Base-by-base conservation (phyloP, 495 filamentous ascomycete species). In the Endocarpon pusillum region DNA sequence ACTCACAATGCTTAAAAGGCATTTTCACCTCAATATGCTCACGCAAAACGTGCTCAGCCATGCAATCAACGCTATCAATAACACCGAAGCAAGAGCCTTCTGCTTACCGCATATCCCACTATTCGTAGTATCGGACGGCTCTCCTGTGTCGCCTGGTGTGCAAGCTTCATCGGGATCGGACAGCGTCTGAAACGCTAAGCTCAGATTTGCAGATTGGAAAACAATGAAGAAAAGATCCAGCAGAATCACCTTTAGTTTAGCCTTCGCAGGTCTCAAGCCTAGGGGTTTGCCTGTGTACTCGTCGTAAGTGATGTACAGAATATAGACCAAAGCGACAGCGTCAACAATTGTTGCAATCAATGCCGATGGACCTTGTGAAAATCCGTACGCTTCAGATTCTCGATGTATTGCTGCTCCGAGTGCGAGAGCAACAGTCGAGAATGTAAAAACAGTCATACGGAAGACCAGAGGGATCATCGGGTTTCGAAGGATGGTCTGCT, bases 171-270 rank as follows among this genome's bases (percentile, higher is more conserved):
- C 66, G 31, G 75, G 68, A 51, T 84, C 82, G 6, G 68, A 73
- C 31, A 94, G 55, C 7, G 81, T 73, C 49, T 79, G 76, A 49
- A 96, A 94, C 7, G 91, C 85, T 45, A 97, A 55, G 32, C 80
- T 78, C 24, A 93, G 57, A 54, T 94, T 94, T 27, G 85, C 81
- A 1, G 85, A 81, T 50, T 93, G 82, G 53, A 97, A 92, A 19
- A 94, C 81, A 42, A 97, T 91, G 51, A 97, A 97, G 49, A 94
- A 69, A 2, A 96, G 64, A 56, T 97, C 89, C 39, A 94, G 67
- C 37, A 97, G 71, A 33, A 94, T 69, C 21, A 97, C 67, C 15
- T 78, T 69, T 43, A 92, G 76, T 48, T 96, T 96, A 15, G 83
- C 75, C 22, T 71, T 74, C 2, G 82, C 71, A 4, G 72, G 73